Percentiles rank a stretch among this genome's conserved stretches.
Evolutionary conservation across 2,329 filamentous ascomycete genomes (phyloP).

Genomic region (Pyrenophora tritici-repentis): DNA sequence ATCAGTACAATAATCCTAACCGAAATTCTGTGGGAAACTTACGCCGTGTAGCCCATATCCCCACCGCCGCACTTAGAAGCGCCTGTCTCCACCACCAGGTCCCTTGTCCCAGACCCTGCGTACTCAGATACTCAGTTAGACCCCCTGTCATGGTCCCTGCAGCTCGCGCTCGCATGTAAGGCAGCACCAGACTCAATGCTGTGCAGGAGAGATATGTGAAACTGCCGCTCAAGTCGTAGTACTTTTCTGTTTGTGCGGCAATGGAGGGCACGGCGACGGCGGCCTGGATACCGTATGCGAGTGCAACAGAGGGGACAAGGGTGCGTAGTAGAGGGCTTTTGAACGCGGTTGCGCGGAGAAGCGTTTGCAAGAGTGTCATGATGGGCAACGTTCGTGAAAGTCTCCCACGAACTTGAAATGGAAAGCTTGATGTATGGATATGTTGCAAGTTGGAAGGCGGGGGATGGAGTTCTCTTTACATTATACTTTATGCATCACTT

Average conservation of each 20-base stretch:
- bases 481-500: too few relatives aligned
- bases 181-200: slow-evolving; percentile 65
- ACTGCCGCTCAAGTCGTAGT: slow-evolving; percentile 71
- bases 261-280: slow-evolving; percentile 68
- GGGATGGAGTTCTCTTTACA: too few relatives aligned
- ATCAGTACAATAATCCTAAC: too few relatives aligned
- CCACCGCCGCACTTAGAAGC: slow-evolving; percentile 59
- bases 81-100: slow-evolving; percentile 66
- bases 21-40: slow-evolving; percentile 22
- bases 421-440: not conserved
- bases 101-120: slow-evolving; percentile 31
- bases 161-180: slow-evolving; percentile 60
- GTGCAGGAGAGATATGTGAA: slow-evolving; percentile 69
- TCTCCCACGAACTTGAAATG: not conserved
- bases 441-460: not conserved
- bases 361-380: slow-evolving; percentile 49
- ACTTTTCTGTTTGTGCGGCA: slow-evolving; percentile 63
- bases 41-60: slow-evolving; percentile 67
- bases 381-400: slow-evolving; percentile 1
- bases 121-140: slow-evolving; percentile 36
- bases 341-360: slow-evolving; percentile 67
- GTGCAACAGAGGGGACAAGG: slow-evolving; percentile 64
- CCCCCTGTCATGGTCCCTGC: slow-evolving; percentile 52
- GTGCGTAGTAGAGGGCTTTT: slow-evolving; percentile 66
- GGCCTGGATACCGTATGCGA: slow-evolving; percentile 67